Evolutionary conservation across 1,139 yeast genomes (phyloP).

Genomic region (Saccharomycopsis hybrid): DNA sequence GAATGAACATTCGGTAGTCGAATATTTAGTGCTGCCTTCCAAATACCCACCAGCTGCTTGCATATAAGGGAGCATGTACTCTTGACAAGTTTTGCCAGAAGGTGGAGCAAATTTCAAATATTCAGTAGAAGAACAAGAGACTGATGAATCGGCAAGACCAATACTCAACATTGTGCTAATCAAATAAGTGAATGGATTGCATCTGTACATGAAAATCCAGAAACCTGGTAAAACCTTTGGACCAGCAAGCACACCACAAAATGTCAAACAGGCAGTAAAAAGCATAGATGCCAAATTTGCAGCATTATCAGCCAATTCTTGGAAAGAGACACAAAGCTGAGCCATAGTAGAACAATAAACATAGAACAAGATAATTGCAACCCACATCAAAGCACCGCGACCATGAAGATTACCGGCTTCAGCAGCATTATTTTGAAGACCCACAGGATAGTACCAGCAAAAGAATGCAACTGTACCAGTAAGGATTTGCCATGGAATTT

Average conservation of each 20-base stretch:
- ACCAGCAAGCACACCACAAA: constrained; percentile 78
- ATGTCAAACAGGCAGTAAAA: constrained; percentile 62
- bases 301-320: constrained; percentile 52
- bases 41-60: constrained; percentile 50
- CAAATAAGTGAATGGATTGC: constrained; percentile 59
- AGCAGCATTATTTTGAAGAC: constrained; percentile 50
- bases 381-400: constrained; percentile 67
- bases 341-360: constrained; percentile 61
- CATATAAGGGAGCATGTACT: constrained; percentile 43
- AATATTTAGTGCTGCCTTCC: constrained; percentile 29
- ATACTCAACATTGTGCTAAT: constrained; percentile 45
- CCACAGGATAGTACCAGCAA: constrained; percentile 80
- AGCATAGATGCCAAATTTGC: constrained; percentile 59
- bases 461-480: constrained; percentile 63
- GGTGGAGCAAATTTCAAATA: constrained; percentile 42
- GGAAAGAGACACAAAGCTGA: constrained; percentile 40
- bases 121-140: constrained; percentile 44
- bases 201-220: constrained; percentile 60
- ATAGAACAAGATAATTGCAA: constrained; percentile 48
- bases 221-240: constrained; percentile 50
- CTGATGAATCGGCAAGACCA: constrained; percentile 46
- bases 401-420: constrained; percentile 45
- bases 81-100: constrained; percentile 44
- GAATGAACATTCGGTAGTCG: constrained; percentile 44
- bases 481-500: constrained; percentile 67